Conservation (phyloP, 768 basidiomycete species). For the Russula sp. region DNA sequence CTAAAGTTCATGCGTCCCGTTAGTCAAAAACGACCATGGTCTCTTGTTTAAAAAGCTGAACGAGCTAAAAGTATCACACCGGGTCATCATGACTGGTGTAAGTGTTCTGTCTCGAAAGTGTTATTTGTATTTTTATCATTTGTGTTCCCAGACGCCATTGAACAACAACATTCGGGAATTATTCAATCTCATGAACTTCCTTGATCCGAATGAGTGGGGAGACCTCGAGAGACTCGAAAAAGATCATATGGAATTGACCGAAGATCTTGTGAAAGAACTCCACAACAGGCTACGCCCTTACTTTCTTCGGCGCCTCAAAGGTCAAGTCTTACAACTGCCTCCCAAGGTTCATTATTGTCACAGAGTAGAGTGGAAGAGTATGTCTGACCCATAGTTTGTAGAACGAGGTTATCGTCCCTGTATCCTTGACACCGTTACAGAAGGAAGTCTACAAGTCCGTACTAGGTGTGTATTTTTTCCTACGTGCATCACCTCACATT, state of each 20-base stretch:
- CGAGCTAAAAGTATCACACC: conserved; percentile 68
- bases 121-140: conserved; percentile 4
- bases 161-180: conserved; percentile 97
- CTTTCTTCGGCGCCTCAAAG: conserved; percentile 89
- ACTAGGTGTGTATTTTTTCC: conserved; percentile 43
- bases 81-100: conserved; percentile 86
- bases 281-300: conserved; percentile 79
- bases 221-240: conserved; percentile 69
- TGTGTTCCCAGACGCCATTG: conserved; percentile 61
- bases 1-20: conserved; percentile 17
- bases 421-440: conserved; percentile 81
- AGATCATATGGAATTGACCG: conserved; percentile 69
- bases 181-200: conserved; percentile 96
- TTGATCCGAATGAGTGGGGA: conserved; percentile 69
- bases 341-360: conserved; percentile 55
- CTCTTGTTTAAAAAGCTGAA: conserved; percentile 77
- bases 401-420: conserved; percentile 89
- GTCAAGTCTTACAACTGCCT: conserved; percentile 86
- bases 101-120: conserved; percentile 22
- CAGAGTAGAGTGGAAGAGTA: background rate
- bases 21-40: conserved; percentile 80
- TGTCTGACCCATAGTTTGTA: conserved; percentile 25
- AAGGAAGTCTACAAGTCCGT: conserved; percentile 84
- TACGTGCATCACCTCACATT: background rate
- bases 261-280: conserved; percentile 72